Evolutionary conservation across 164 flowering plant species (phyloP), one percentile per base, ranked within the genome.

Genomic region (Aristolochia californica): DNA sequence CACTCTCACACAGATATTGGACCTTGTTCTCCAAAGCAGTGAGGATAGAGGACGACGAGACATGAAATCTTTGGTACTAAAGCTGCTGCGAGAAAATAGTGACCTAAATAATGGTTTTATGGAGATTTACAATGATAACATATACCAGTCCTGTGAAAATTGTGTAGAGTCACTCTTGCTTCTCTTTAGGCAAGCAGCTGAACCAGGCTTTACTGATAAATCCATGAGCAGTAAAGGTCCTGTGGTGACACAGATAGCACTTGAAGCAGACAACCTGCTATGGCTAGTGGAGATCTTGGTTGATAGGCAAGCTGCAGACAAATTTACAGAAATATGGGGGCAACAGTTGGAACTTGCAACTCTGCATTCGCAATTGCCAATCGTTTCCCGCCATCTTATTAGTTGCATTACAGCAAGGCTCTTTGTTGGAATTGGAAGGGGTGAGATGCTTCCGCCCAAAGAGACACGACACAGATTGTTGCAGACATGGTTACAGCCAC

Each of bases 1-100:
- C 67, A 85, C 91, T 26, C 74, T 94, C 16, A 58, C 80, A 40
- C 85, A 85, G 59, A 84, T 94, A 62, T 65, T 94, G 65, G 81
- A 88, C 27, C 80, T 90, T 21, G 95, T 94, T 58, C 93, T 94
- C 44, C 80, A 77, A 65, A 88, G 99, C 74, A 85, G 67, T 45
- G 97, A 94, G 51, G 99, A 94, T 61, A 78, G 73, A 73, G 85
- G 91, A 13, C 84, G 99, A 2, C 83, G 95, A 24, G 96, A 90
- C 66, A 94, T 90, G 97, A 94, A 94, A 77, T 72, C 86, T 8
- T 49, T 86, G 14, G 95, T 94, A 1, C 77, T 85, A 57, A 94
- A 78, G 72, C 90, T 94, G 59, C 84, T 94, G 20, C 77, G 67
- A 58, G 97, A 88, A 70, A 83, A 78, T 63, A 77, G 60, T 65